Conservation (phyloP, 805 yeast genomes). For the Isabelozyma gotoi region DNA sequence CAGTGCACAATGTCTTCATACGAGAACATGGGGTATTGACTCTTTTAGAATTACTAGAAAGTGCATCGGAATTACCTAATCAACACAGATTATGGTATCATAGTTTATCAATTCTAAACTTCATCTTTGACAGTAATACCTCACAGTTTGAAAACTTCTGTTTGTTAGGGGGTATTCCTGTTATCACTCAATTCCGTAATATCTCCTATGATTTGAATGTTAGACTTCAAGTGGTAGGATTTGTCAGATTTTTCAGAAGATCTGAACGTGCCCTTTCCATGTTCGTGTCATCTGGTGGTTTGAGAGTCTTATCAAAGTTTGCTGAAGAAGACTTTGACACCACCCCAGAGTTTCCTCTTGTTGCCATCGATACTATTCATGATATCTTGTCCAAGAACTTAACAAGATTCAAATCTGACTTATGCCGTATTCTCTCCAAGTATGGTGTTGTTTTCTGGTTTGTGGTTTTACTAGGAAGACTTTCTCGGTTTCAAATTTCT, state of each 20-base stretch:
- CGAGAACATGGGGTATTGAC: conserved; percentile 43
- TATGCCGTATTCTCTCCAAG: conserved; percentile 42
- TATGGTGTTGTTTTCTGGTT: conserved; percentile 45
- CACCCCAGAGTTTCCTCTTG: conserved; percentile 36
- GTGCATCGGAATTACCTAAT: conserved; percentile 30
- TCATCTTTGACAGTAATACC: conserved; percentile 27
- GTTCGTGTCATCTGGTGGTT: conserved; percentile 48
- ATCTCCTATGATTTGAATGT: conserved; percentile 28
- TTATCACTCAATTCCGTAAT: conserved; percentile 35
- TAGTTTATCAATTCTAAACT: conserved; percentile 32
- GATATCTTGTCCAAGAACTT: conserved; percentile 34
- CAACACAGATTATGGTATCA: conserved; percentile 37
- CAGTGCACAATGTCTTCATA: conserved; percentile 38
- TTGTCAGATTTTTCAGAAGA: conserved; percentile 29
- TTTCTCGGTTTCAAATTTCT: conserved; percentile 15
- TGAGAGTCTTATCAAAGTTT: conserved; percentile 42
- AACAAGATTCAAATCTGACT: conserved; percentile 39
- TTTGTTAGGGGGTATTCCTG: conserved; percentile 44
- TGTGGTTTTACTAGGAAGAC: conserved; percentile 35
- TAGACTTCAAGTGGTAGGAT: conserved; percentile 36
- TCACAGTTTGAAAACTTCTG: conserved; percentile 41
- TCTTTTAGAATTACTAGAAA: conserved; percentile 37
- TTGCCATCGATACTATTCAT: conserved; percentile 36
- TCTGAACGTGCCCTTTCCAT: conserved; percentile 36
- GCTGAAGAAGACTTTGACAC: conserved; percentile 46